Percentiles rank a stretch among this genome's conserved stretches.
phyloP scores from a whole-genome alignment of 805 yeast genomes.

The Millerago galiae region DNA sequence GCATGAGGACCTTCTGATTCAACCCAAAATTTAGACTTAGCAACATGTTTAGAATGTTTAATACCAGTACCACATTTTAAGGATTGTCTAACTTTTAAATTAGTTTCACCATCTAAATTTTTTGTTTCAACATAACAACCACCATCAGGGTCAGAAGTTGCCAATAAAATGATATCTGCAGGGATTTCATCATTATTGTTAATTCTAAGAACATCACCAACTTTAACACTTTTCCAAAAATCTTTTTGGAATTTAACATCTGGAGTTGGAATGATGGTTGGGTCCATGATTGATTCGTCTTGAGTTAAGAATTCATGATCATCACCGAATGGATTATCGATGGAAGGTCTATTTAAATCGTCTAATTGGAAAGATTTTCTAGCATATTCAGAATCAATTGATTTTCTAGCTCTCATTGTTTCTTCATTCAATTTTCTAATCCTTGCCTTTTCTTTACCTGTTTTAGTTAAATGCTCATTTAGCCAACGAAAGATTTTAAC shows the following conservation, averaged over 20 bases:
- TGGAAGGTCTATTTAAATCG: constrained; percentile 12
- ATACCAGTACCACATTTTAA: constrained; percentile 52
- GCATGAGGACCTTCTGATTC: constrained; percentile 84
- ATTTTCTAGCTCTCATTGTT: constrained; percentile 26
- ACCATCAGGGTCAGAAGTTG: constrained; percentile 66
- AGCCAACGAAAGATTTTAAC: constrained; percentile 15
- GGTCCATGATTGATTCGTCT: constrained; percentile 48
- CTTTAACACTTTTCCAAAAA: constrained; percentile 67
- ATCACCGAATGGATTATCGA: constrained; percentile 25
- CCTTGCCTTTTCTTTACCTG: constrained; percentile 31
- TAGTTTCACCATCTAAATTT: constrained; percentile 46
- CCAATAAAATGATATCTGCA: constrained; percentile 60
- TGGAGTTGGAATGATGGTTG: constrained; percentile 46
- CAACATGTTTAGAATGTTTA: constrained; percentile 41
- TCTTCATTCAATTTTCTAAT: constrained; percentile 21
- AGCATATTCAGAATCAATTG: constrained; percentile 33
- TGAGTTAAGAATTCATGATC: constrained; percentile 27
- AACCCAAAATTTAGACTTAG: constrained; percentile 53
- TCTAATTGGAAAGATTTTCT: constrained; percentile 25
- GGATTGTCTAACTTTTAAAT: constrained; percentile 70
- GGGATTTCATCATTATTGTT: constrained; percentile 77
- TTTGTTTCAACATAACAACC: constrained; percentile 55
- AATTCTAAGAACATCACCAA: constrained; percentile 69
- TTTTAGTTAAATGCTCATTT: constrained; percentile 31
- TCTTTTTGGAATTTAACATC: constrained; percentile 35